Base-by-base conservation (phyloP, 2,329 filamentous ascomycete species). In the Diaporthe vaccinii region DNA sequence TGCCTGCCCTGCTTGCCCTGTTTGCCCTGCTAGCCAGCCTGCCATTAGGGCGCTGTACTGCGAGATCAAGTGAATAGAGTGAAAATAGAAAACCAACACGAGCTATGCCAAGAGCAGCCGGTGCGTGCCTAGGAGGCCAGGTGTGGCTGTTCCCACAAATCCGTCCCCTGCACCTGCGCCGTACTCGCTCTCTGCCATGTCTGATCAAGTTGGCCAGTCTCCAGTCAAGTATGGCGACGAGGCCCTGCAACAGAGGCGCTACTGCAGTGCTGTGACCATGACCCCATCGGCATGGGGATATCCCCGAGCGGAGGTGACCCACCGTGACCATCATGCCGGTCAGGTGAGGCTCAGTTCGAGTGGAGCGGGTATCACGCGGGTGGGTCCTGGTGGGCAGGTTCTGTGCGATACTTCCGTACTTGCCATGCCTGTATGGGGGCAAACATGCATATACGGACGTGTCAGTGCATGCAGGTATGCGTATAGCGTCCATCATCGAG, bases 121-220 rank as follows among this genome's bases (percentile, higher is more conserved):
- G 65, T 15, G 65, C 65, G 25, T 69, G 65, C 65, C 65, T 69
- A 69, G 34, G 31, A 20, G 34, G 15, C 65, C 49, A 69, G 65
- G 65, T 69, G 65, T 69, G 65, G 65, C 65, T 69, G 65, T 69
- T 69, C 65, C 65, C 65, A 69, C 65, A 69, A 55, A 69, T 25
- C 22, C 46, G 4, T 14, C 12, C 28, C 17, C 36, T 36, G 44
- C 41, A 61, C 12, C 8, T 20, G 53, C 25, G 10, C 25, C 59
- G 39, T 39, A 44, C 59, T 34, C n/a, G 25, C n/a, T 46, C 39
- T 28, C 58, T 61, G 36, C 58, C 44, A 17, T 46, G 15, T 46
- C 41, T 46, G 15, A 20, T 31, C 25, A 17, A 12, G 36, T 39
- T 12, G 36, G 36, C 36, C 36, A 39, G 36, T 39, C 36, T 39